phyloP scores from a whole-genome alignment of 1,284 basidiomycete species.

The Ustilago bromivora region DNA sequence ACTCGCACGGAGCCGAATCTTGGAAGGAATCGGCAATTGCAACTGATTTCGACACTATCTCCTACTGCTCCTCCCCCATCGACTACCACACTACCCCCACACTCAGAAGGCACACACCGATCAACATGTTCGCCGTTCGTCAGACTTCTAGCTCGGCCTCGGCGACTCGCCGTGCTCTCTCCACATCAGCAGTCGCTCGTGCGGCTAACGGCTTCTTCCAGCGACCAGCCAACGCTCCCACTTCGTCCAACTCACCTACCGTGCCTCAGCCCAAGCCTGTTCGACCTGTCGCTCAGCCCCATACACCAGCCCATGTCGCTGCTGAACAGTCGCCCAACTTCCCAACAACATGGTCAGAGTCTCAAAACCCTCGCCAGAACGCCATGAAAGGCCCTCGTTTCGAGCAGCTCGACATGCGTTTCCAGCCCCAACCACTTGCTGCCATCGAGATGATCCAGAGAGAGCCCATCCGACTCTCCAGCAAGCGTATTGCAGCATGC shows the following conservation, averaged over 20 bases:
- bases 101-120: background rate
- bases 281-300: constrained; percentile 55
- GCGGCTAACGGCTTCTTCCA: constrained; percentile 46
- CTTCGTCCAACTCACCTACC: constrained; percentile 51
- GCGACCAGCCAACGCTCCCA: constrained; percentile 50
- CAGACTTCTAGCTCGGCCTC: constrained; percentile 3
- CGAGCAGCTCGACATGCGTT: constrained; percentile 86
- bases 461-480: constrained; percentile 84
- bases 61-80: background rate
- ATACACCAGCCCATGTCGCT: constrained; percentile 54
- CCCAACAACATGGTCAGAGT: constrained; percentile 59
- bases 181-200: constrained; percentile 16
- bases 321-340: constrained; percentile 61
- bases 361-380: constrained; percentile 73
- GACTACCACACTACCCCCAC: background rate
- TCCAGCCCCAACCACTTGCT: constrained; percentile 89
- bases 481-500: constrained; percentile 85
- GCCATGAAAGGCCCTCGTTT: constrained; percentile 79
- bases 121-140: constrained; percentile 25
- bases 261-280: constrained; percentile 43
- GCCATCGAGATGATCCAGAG: constrained; percentile 89
- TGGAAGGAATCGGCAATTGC: constrained; percentile 5
- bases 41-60: constrained; percentile 1
- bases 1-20: constrained; percentile 5
- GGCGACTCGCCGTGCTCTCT: constrained; percentile 23